A percentile compares a stretch with the other conserved stretches of the same genome.
Evolutionary conservation across 331 rosid genomes (phyloP).

Genomic region (Stylosanthes scabra): DNA sequence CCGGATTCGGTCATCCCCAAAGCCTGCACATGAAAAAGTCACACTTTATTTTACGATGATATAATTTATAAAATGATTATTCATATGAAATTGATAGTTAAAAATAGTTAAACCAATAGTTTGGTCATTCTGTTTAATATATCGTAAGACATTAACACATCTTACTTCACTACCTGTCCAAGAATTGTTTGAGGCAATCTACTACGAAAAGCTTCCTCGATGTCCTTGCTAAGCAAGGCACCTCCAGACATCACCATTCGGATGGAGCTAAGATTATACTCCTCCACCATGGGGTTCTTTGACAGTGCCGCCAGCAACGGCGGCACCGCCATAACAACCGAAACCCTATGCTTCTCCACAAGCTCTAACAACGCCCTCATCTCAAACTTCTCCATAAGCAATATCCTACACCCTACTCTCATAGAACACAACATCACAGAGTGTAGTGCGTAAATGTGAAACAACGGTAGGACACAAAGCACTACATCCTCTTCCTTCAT

Average conservation of each 20-base stretch:
- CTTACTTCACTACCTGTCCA: conserved; percentile 85
- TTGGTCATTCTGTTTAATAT: too few species aligned
- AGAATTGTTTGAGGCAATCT: conserved; percentile 59
- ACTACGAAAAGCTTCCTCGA: conserved; percentile 53
- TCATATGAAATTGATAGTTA: too few species aligned
- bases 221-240: conserved; percentile 65
- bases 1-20: too few species aligned
- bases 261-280: conserved; percentile 60
- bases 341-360: conserved; percentile 49
- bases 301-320: conserved; percentile 66
- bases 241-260: conserved; percentile 63
- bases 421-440: conserved; percentile 53
- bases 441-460: conserved; percentile 64
- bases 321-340: conserved; percentile 74
- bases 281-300: conserved; percentile 55
- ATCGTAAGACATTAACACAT: conserved; percentile 54
- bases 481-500: conserved; percentile 54
- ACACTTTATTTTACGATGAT: too few species aligned
- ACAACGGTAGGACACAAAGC: too few species aligned
- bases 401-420: conserved; percentile 49
- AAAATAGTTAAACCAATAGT: too few species aligned
- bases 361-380: conserved; percentile 47
- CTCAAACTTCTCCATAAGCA: conserved; percentile 66
- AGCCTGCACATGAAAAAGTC: too few species aligned
- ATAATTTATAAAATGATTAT: too few species aligned